A percentile compares a stretch with the other conserved stretches of the same genome.
These are phyloP conservation scores for Niveomyces coronatus DNA, from an alignment of 2,329 filamentous ascomycete genomes.

Conservation along the genomic window DNA sequence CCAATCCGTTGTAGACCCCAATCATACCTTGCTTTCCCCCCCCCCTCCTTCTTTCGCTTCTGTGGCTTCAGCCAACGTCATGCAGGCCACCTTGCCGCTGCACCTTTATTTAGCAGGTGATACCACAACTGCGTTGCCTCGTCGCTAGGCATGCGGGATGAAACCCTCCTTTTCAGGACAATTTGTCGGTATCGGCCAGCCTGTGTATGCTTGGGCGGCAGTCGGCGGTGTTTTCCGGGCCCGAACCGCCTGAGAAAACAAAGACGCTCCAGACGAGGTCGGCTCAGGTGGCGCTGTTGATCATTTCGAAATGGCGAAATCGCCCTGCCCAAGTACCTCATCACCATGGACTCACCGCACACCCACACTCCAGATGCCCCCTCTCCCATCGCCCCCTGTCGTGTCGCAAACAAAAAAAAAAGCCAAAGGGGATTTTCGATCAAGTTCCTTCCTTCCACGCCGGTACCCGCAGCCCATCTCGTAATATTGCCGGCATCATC, in stretches of 20 bases:
- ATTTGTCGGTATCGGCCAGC: constrained; percentile 7
- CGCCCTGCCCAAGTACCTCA: constrained; percentile 8
- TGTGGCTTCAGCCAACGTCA: background rate
- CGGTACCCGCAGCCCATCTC: constrained; percentile 5
- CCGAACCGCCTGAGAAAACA: constrained; percentile 3
- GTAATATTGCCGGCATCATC: too few relatives aligned
- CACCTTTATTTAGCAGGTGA: background rate
- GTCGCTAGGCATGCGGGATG: background rate
- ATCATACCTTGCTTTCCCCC: too few relatives aligned
- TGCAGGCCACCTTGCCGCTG: background rate
- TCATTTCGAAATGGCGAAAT: constrained; percentile 10
- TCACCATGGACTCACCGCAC: constrained; percentile 4
- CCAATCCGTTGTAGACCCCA: too few relatives aligned
- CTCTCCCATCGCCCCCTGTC: background rate
- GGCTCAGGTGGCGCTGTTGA: background rate
- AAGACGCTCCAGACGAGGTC: background rate
- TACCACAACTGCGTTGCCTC: constrained; percentile 1
- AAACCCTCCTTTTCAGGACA: constrained; percentile 3
- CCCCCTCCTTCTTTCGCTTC: background rate
- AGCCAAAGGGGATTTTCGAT: too few relatives aligned
- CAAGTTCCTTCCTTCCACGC: constrained; percentile 7
- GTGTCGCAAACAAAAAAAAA: too few relatives aligned
- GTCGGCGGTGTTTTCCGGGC: constrained; percentile 8
- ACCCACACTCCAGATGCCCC: too few relatives aligned
- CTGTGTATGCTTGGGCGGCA: constrained; percentile 3